Base-by-base conservation (phyloP, 2,329 filamentous ascomycete species). In the Ambrosiella xylebori region DNA sequence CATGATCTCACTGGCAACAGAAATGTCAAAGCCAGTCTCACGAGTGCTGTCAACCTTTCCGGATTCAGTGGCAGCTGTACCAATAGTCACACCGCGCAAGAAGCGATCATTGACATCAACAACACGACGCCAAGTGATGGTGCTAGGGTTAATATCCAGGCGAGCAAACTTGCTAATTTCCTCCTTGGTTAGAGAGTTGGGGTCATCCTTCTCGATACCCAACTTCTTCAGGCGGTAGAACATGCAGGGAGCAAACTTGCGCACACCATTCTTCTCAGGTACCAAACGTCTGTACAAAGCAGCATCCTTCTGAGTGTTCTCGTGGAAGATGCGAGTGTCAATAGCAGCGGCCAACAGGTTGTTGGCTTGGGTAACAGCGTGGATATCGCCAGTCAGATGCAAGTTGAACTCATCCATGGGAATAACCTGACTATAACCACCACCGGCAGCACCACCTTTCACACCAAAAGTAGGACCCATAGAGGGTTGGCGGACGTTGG, bases 351-450 rank as follows among this genome's bases (percentile, higher is more conserved):
- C 91, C 49, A 98, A 80, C 59, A 98, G 77, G 72, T 98, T 98
- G 78, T 97, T 98, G 41, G 93, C 93, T 36, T 91, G 91, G 57
- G 89, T 89, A 66, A 98, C 93, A 63, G 93, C 93, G 70, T 98
- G 93, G 59, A 98, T 97, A 69, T 98, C 93, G 66, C 93, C 93
- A 58, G 93, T 98, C 66, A 98, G 74, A 70, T 98, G 93, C 67
- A 98, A 76, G 73, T 98, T 98, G 76, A 98, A 98, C 71, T 98
- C 93, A 66, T 98, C 93, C 93, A 98, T 98, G 60, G 93, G 93
- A 65, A 98, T 97, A 67, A 98, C 93, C 71, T 98, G 93, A 70
- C 88, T 95, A 80, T 97, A 98, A 44, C 93, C 93, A 70, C 93
- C 93, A 66, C 93, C 93, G 59, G 93, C 93, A 61, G 93, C 93